Conservation (phyloP, 73 alveolate genomes). For the Paramecium octaurelia region DNA sequence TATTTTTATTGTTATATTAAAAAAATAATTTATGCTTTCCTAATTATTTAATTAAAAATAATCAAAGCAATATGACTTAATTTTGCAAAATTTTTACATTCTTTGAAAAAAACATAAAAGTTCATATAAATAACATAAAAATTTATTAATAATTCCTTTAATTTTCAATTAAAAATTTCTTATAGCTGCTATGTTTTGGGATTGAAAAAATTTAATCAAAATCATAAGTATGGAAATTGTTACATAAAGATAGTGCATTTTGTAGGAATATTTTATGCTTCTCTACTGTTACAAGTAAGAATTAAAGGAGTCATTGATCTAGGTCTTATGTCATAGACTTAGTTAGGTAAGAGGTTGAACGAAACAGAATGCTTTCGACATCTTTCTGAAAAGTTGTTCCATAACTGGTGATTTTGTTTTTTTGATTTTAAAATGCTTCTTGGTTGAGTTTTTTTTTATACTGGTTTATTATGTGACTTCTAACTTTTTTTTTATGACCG, state of each 20-base stretch:
- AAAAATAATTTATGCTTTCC: neutral
- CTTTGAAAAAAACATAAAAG: neutral
- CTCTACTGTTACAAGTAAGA: neutral
- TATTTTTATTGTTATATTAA: neutral
- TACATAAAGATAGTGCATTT: neutral
- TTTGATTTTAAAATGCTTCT: neutral
- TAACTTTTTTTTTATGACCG: neutral
- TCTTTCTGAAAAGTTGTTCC: neutral
- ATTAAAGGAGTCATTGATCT: neutral
- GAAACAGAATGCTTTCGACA: neutral
- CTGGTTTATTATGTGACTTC: neutral
- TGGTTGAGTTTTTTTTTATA: neutral
- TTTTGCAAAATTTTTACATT: neutral
- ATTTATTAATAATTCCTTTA: neutral
- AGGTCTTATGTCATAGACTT: neutral
- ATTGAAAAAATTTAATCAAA: neutral
- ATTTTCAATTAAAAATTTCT: neutral
- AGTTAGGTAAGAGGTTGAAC: neutral
- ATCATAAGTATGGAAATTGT: neutral
- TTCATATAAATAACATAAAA: too few relatives aligned
- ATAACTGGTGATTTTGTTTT: neutral
- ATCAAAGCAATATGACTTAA: neutral
- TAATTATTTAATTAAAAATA: neutral
- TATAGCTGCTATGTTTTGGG: neutral
- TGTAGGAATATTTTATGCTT: neutral